Evolutionary conservation across 805 yeast genomes (phyloP), one percentile per base, ranked within the genome.

Genomic region (Kuraishia piskuri): DNA sequence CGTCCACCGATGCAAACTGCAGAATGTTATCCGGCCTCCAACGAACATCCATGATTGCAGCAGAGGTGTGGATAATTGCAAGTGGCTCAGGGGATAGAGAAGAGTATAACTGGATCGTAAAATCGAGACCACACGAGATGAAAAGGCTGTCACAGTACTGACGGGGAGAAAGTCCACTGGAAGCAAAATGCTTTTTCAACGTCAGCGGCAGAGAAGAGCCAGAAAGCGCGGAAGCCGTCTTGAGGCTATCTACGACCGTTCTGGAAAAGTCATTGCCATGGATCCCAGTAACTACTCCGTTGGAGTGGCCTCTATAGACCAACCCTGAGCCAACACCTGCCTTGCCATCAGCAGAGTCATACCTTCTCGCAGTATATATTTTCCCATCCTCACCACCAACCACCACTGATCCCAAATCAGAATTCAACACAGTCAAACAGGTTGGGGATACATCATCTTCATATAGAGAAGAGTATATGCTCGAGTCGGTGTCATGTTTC

Each of bases 341-440:
- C 36, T 59, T 60, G 8, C 57, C 48, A 12, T 65, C 68, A 2
- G 68, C 62, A 20, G 63, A 60, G 31, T 62, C 68, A 48, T 59
- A 61, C 25, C 70, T 52, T 49, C 63, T 58, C 48, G 73, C 65
- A 12, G 65, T 59, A 49, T 64, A 68, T 8, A 72, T 56, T 12
- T 60, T 48, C 1, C 76, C 75, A 37, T 68, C 68, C 44, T 68
- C 71, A 3, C 71, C 62, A 10, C 77, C 77, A 5, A 64, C 63
- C n/a, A 70, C 52, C 22, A 70, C 63, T 22, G 52, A 55, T 9
- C 66, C 60, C 7, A 63, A 60, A 53, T 69, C 73, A 14, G 62
- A 53, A 1, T 64, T 57, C 1, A 60, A 55, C 2, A 62, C 49
- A 1, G 60, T 59, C 20, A 70, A 46, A 5, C 59, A 54, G 1